phyloP scores from a whole-genome alignment of 2,329 filamentous ascomycete genomes.

The Hypoxylon sp. region DNA sequence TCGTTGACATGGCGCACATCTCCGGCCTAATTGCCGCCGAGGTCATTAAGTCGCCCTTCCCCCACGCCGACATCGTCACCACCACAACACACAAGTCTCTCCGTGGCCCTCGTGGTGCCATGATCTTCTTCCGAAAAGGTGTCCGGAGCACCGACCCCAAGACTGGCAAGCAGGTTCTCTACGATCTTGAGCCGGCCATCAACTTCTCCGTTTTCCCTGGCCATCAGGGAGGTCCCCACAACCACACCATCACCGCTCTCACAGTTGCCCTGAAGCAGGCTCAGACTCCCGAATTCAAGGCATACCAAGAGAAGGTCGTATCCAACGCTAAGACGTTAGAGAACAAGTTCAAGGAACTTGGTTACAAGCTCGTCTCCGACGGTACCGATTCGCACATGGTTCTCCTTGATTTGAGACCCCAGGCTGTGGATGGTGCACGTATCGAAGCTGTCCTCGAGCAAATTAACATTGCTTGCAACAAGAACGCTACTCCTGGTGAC shows the following conservation, averaged over 20 bases:
- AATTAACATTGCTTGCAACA: conserved; percentile 99
- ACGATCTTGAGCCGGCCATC: conserved; percentile 95
- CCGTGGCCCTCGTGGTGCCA: conserved; percentile 95
- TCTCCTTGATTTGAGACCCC: conserved; percentile 90
- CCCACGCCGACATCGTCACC: conserved; percentile 94
- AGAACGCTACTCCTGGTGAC: conserved; percentile 98
- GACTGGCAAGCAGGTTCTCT: conserved; percentile 89
- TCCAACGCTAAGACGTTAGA: conserved; percentile 95
- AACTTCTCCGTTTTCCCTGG: conserved; percentile 99
- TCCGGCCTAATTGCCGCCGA: conserved; percentile 93
- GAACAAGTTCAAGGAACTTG: conserved; percentile 84
- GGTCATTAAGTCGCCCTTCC: conserved; percentile 94
- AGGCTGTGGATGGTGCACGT: conserved; percentile 90
- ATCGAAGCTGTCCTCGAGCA: conserved; percentile 97
- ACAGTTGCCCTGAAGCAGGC: conserved; percentile 97
- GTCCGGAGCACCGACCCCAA: conserved; percentile 91
- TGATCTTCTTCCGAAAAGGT: conserved; percentile 99
- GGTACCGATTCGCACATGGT: conserved; percentile 99
- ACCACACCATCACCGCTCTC: conserved; percentile 98
- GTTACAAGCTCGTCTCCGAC: conserved; percentile 94
- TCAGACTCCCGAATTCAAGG: conserved; percentile 88
- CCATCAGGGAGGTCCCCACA: conserved; percentile 98
- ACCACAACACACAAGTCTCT: conserved; percentile 99
- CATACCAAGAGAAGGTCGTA: conserved; percentile 93
- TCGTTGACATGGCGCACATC: conserved; percentile 99